Evolutionary conservation across 352 stramenopile species (phyloP).

Genomic region (Phytophthora hybrid): DNA sequence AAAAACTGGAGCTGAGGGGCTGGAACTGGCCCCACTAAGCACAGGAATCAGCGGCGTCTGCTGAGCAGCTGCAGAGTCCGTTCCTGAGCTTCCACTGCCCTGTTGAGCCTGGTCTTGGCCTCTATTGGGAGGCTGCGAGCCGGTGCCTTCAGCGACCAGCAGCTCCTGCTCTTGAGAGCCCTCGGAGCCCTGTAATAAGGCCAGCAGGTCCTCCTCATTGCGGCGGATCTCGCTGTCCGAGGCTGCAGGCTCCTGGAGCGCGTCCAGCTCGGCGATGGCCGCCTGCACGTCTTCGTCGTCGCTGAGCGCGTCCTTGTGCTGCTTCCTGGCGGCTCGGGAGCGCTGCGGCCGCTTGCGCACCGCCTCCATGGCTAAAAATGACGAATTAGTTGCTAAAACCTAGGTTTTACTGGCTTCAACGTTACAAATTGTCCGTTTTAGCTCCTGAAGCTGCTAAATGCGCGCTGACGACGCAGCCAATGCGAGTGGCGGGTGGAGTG

Average conservation of each 20-base stretch:
- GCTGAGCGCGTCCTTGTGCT: not conserved
- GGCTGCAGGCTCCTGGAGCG: conserved; percentile 14
- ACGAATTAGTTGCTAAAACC: conserved; percentile 19
- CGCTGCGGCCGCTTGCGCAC: conserved; percentile 31
- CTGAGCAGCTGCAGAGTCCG: not conserved
- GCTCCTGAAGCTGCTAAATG: conserved; percentile 20
- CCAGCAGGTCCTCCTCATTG: conserved; percentile 68
- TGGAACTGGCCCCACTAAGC: not conserved
- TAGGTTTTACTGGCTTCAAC: conserved; percentile 36
- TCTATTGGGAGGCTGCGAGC: conserved; percentile 28
- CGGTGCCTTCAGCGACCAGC: conserved; percentile 32
- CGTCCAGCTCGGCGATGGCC: conserved; percentile 27
- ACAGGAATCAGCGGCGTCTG: not conserved
- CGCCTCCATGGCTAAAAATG: conserved; percentile 32
- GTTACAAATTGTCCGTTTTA: conserved; percentile 15
- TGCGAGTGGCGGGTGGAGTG: not conserved
- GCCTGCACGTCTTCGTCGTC: conserved; percentile 27
- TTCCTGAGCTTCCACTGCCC: not conserved
- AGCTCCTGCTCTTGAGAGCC: conserved; percentile 10
- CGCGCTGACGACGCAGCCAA: conserved; percentile 2
- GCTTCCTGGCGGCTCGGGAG: conserved; percentile 4
- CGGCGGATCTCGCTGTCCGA: conserved; percentile 58
- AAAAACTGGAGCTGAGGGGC: conserved; percentile 44
- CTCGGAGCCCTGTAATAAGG: conserved; percentile 36
- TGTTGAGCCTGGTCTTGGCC: conserved; percentile 14